A percentile compares a stretch with the other conserved stretches of the same genome.
Conservation (phyloP, 768 basidiomycete genomes). For the Tylopilus intermedius region DNA sequence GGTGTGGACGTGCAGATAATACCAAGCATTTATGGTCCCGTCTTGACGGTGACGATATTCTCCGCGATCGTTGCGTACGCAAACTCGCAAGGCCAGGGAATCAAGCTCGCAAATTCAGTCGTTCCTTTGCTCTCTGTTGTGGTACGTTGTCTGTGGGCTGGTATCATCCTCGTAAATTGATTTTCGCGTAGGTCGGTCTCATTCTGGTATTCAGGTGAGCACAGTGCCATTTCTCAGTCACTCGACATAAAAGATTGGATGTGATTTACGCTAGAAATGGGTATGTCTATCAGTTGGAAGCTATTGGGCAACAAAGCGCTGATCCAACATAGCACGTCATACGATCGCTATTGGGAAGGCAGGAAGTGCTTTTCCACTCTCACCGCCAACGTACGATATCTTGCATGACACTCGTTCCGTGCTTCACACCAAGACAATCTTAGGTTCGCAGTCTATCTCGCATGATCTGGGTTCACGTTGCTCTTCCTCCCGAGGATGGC, state of each 20-base stretch:
- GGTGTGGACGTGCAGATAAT: conserved; percentile 49
- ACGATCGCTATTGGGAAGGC: conserved; percentile 86
- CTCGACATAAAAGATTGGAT: background rate
- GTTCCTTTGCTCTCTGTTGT: conserved; percentile 87
- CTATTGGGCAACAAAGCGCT: background rate
- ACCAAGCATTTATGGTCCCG: conserved; percentile 68
- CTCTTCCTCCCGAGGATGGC: conserved; percentile 55
- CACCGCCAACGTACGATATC: conserved; percentile 49
- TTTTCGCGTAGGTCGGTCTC: conserved; percentile 62
- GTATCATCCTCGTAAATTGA: conserved; percentile 1
- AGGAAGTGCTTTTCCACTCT: conserved; percentile 76
- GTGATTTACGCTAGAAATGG: conserved; percentile 47
- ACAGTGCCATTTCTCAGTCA: background rate
- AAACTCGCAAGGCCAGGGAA: conserved; percentile 48
- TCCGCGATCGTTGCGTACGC: conserved; percentile 58
- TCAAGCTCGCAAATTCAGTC: conserved; percentile 76
- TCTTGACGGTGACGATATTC: conserved; percentile 78
- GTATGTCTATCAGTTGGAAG: conserved; percentile 34
- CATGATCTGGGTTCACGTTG: conserved; percentile 74
- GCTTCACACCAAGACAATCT: background rate
- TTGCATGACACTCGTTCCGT: background rate
- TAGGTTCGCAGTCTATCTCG: conserved; percentile 71
- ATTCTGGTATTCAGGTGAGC: conserved; percentile 80
- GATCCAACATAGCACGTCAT: conserved; percentile 56
- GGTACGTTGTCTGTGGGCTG: conserved; percentile 27